These are phyloP conservation scores for Chlamydomonas sp. DNA, from an alignment of 139 green algal genomes.

Conservation along the genomic window DNA sequence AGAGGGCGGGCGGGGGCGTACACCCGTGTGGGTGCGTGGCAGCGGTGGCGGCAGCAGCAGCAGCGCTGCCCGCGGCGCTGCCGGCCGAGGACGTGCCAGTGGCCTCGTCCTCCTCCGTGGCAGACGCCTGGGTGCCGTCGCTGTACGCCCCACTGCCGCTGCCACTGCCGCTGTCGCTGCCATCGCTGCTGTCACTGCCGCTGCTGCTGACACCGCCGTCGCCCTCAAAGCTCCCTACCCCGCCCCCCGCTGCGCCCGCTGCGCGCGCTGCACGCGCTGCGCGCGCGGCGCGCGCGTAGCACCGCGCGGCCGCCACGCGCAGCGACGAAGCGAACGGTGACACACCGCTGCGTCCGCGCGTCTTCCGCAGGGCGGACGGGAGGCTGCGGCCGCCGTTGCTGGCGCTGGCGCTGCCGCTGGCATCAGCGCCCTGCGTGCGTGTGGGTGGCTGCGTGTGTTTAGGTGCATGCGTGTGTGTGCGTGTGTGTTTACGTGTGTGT, in stretches of 20 bases:
- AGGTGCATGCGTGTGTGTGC: no score
- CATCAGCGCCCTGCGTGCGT: neutral
- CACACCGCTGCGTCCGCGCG: neutral
- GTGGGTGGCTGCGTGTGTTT: no score
- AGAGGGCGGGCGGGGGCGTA: no score
- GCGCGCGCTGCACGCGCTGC: no score
- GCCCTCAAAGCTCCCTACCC: no score
- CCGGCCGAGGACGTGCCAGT: neutral
- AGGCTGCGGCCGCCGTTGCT: neutral
- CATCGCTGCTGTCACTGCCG: no score
- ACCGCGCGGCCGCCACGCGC: neutral
- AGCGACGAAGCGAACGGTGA: neutral
- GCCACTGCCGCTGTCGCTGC: neutral
- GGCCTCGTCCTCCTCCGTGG: no score
- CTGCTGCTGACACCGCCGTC: no score
- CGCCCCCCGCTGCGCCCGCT: no score
- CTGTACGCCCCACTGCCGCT: neutral
- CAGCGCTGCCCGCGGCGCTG: neutral
- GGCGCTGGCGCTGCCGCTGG: neutral
- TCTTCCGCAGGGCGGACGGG: slow-evolving; percentile 11
- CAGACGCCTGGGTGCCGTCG: no score
- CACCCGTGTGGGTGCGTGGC: no score
- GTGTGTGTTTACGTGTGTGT: no score
- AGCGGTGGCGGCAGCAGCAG: neutral
- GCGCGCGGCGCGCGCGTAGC: neutral